Evolutionary conservation across 2,329 filamentous ascomycete species (phyloP).

Genomic region (Nemania serpens): DNA sequence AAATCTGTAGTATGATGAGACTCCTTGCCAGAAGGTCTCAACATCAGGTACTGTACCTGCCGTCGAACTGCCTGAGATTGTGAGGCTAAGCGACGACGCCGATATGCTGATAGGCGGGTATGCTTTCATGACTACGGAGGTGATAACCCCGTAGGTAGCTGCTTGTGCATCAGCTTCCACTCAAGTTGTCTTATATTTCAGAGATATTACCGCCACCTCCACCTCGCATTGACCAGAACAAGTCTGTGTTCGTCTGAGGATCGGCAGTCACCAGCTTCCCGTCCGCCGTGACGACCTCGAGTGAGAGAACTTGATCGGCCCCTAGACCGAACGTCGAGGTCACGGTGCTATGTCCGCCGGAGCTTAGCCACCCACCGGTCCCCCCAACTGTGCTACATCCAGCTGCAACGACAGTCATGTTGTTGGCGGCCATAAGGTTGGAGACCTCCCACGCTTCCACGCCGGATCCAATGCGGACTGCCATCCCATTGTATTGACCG

Average conservation of each 20-base stretch:
- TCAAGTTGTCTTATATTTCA: neutral
- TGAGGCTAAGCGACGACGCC: slow-evolving; percentile 31
- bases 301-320: slow-evolving; percentile 56
- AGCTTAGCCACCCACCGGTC: slow-evolving; percentile 56
- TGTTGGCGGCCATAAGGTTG: slow-evolving; percentile 39
- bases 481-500: slow-evolving; percentile 42
- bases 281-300: slow-evolving; percentile 53
- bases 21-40: slow-evolving; percentile 41
- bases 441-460: slow-evolving; percentile 43
- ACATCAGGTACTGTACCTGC: slow-evolving; percentile 24
- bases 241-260: slow-evolving; percentile 50
- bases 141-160: slow-evolving; percentile 41
- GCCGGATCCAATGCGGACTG: slow-evolving; percentile 46
- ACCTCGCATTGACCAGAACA: slow-evolving; percentile 61
- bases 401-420: slow-evolving; percentile 40
- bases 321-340: slow-evolving; percentile 53
- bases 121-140: slow-evolving; percentile 41
- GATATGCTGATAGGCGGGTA: slow-evolving; percentile 35
- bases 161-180: slow-evolving; percentile 1
- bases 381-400: slow-evolving; percentile 44
- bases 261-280: slow-evolving; percentile 53
- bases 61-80: slow-evolving; percentile 22
- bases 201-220: slow-evolving; percentile 51
- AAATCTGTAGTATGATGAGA: slow-evolving; percentile 42
- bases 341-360: slow-evolving; percentile 55